phyloP scores from a whole-genome alignment of 257 asterid species.

The Lycium ferocissimum region DNA sequence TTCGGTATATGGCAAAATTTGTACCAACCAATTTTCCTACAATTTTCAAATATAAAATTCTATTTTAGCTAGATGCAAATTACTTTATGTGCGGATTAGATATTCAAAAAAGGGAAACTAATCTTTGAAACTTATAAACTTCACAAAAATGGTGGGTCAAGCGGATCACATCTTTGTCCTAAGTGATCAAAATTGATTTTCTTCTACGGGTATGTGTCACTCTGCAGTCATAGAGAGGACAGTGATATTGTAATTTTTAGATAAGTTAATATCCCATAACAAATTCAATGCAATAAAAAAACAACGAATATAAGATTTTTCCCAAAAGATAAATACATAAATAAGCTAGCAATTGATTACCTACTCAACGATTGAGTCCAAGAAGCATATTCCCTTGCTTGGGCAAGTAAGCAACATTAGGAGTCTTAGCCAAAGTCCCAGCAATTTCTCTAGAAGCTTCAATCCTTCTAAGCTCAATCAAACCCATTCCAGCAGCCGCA shows the following conservation, averaged over 20 bases:
- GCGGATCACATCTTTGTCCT: background rate
- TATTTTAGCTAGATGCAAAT: background rate
- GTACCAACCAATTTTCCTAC: background rate
- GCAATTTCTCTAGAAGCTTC: slow-evolving; percentile 61
- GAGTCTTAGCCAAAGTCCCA: slow-evolving; percentile 47
- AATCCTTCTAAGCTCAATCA: slow-evolving; percentile 50
- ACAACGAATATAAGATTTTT: background rate
- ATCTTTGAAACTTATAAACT: background rate
- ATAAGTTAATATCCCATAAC: background rate
- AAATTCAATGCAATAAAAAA: background rate
- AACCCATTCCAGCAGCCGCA: slow-evolving; percentile 52
- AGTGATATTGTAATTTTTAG: background rate
- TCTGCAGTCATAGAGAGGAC: background rate
- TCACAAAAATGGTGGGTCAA: background rate
- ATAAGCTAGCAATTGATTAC: slow-evolving; percentile 12
- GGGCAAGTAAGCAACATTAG: slow-evolving; percentile 51
- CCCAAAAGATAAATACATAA: background rate
- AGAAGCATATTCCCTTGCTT: slow-evolving; percentile 48
- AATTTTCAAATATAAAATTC: background rate
- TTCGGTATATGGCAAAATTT: too few relatives aligned
- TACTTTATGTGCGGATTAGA: background rate
- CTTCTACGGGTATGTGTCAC: background rate
- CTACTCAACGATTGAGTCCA: slow-evolving; percentile 51
- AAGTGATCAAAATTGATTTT: background rate
- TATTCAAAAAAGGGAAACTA: background rate